Evolutionary conservation across 768 basidiomycete species (phyloP).

Genomic region (Thelephora ganbajun): DNA sequence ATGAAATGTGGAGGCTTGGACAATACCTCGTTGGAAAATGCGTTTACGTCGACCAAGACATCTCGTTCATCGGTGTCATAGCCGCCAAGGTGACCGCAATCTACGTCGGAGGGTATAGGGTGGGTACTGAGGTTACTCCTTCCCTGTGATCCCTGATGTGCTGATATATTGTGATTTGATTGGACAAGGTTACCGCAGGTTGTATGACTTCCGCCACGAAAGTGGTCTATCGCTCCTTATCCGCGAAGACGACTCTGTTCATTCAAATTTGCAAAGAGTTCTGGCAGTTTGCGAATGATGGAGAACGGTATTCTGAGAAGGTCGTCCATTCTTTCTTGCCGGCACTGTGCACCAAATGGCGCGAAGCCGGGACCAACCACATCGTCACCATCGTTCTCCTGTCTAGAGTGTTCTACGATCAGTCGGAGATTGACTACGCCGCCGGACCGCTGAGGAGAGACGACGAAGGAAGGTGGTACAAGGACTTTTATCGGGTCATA

Average conservation of each 20-base stretch:
- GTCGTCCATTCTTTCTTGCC: slow-evolving; percentile 96
- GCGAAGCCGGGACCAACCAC: slow-evolving; percentile 76
- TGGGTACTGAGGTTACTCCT: slow-evolving; percentile 15
- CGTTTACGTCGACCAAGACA: slow-evolving; percentile 71
- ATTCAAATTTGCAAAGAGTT: slow-evolving; percentile 94
- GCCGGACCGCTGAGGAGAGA: slow-evolving; percentile 69
- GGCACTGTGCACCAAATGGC: slow-evolving; percentile 75
- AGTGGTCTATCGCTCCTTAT: slow-evolving; percentile 77
- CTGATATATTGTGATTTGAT: neutral
- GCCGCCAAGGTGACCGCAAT: slow-evolving; percentile 74
- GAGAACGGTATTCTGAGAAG: slow-evolving; percentile 92
- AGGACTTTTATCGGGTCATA: slow-evolving; percentile 94
- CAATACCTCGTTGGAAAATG: slow-evolving; percentile 70
- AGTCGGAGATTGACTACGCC: slow-evolving; percentile 65
- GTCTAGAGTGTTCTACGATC: slow-evolving; percentile 82
- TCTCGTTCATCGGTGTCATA: slow-evolving; percentile 72
- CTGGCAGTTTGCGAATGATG: slow-evolving; percentile 95
- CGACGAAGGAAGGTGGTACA: slow-evolving; percentile 72
- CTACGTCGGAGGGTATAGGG: slow-evolving; percentile 56
- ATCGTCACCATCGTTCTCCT: slow-evolving; percentile 90
- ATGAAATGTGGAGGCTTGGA: slow-evolving; percentile 94
- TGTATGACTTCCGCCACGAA: slow-evolving; percentile 76
- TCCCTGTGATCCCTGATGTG: neutral
- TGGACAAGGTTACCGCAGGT: slow-evolving; percentile 62
- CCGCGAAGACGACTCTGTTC: slow-evolving; percentile 85